phyloP scores from a whole-genome alignment of 1,284 basidiomycete species.

The Cutaneotrichosporon sp. region DNA sequence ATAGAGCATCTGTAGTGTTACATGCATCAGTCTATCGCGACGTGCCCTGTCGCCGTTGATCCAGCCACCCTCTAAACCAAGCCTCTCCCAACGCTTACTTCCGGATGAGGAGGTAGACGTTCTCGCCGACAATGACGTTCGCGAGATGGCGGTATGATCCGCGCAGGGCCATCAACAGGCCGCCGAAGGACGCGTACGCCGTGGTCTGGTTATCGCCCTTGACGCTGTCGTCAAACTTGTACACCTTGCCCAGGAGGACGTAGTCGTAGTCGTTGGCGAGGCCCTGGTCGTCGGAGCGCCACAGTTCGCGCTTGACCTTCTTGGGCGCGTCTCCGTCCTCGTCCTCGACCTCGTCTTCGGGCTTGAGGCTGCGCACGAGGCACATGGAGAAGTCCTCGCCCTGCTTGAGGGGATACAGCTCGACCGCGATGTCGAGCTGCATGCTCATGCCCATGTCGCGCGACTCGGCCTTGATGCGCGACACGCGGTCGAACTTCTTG shows the following conservation, averaged over 20 bases:
- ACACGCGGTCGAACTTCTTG: constrained; percentile 67
- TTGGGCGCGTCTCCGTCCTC: constrained; percentile 51
- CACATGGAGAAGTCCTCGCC: constrained; percentile 78
- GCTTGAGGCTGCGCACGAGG: constrained; percentile 69
- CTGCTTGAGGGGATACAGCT: constrained; percentile 68
- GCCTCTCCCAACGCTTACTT: constrained; percentile 51
- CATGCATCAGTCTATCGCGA: constrained; percentile 16
- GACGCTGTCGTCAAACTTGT: constrained; percentile 85
- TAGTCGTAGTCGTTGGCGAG: constrained; percentile 97
- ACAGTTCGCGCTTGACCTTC: constrained; percentile 83
- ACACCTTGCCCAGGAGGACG: constrained; percentile 99
- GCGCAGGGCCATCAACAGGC: constrained; percentile 89
- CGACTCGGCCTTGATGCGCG: constrained; percentile 74
- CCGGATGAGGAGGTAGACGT: constrained; percentile 83
- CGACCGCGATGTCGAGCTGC: constrained; percentile 84
- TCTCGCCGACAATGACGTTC: constrained; percentile 84
- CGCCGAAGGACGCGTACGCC: constrained; percentile 92
- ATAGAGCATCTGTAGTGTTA: too few species aligned
- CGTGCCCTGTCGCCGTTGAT: background rate
- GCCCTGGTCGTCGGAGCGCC: constrained; percentile 67
- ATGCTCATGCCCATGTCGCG: constrained; percentile 85
- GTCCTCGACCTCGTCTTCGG: constrained; percentile 56
- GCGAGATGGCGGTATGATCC: constrained; percentile 91
- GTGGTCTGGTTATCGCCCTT: constrained; percentile 59
- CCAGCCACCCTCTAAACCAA: background rate